Evolutionary conservation across 345 rosid species (phyloP), one percentile per base, ranked within the genome.

Genomic region (Citrus inodora): DNA sequence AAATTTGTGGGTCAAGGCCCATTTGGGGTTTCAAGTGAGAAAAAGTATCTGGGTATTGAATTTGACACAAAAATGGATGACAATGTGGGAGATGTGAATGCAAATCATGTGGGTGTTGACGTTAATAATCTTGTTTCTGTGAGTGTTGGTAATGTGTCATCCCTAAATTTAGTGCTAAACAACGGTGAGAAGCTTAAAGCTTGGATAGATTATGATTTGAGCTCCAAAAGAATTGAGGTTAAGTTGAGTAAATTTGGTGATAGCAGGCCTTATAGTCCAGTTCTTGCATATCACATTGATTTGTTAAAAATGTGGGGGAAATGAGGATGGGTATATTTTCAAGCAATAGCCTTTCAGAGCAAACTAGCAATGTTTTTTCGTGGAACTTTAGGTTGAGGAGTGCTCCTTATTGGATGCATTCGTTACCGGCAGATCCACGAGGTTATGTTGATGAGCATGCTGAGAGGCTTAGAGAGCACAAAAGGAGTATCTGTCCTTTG

Each of bases 171-270:
- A 37, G 80, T 71, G 78, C 74, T 83, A 33, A 87, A 82, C 74
- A 80, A 70, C 78, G 92, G 90, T 27, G 82, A 84, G 70, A 83
- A 74, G 24, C 48, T 89, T 78, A 86, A 79, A 73, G 82, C 91
- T 3, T 91, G 94, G 91, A 61, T 89, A 53, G 89, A 88, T 78
- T 91, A 87, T 71, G 88, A 88, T 77, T 81, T 88, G 28, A 82
- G 74, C 72, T 87, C 86, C 19, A 89, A 82, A 75, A 79, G 81
- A 69, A 78, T 91, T 58, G 88, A 87, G 78, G 70, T 89, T 76
- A 82, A 91, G 77, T 73, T 91, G 71, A 73, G 88, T 78, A 81
- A 79, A 80, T 83, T 81, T 11, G 66, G 77, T 46, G 87, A 82
- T 5, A 73, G 71, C 4, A 86, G 89, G 63, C 92, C 91, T 10